Evolutionary conservation across 805 yeast species (phyloP).

Genomic region (Wickerhamiella alocasiicola): DNA sequence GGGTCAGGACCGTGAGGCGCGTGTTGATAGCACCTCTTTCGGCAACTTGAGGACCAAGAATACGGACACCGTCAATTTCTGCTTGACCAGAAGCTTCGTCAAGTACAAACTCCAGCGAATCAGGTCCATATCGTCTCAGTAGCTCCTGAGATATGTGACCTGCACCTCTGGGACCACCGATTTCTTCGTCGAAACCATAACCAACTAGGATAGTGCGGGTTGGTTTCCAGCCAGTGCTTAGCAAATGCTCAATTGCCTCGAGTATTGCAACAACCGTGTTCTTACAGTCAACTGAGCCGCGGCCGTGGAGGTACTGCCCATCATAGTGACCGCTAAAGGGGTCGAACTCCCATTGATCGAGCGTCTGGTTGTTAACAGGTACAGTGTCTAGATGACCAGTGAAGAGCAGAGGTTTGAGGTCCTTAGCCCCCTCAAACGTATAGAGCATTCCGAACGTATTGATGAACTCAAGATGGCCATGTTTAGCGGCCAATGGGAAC

Average conservation of each 20-base stretch:
- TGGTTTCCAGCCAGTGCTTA: conserved; percentile 43
- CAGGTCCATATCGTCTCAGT: conserved; percentile 42
- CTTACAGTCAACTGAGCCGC: conserved; percentile 71
- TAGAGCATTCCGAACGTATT: conserved; percentile 52
- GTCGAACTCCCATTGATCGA: conserved; percentile 47
- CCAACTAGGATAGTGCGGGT: conserved; percentile 50
- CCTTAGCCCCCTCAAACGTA: conserved; percentile 46
- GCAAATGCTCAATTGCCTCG: conserved; percentile 49
- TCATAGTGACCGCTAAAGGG: conserved; percentile 61
- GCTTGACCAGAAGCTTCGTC: conserved; percentile 53
- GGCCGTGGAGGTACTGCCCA: conserved; percentile 55
- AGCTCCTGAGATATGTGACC: conserved; percentile 35
- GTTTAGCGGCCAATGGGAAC: conserved; percentile 42
- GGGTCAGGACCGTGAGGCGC: conserved; percentile 38
- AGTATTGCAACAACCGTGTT: conserved; percentile 51
- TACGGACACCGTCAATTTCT: conserved; percentile 33
- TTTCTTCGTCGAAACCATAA: conserved; percentile 74
- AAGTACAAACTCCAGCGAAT: conserved; percentile 47
- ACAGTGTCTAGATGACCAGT: conserved; percentile 77
- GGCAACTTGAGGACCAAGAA: conserved; percentile 44
- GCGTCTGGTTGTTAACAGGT: conserved; percentile 50
- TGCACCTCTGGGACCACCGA: conserved; percentile 55
- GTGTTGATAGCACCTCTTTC: conserved; percentile 51
- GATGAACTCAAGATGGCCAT: conserved; percentile 31
- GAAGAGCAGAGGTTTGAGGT: conserved; percentile 50